A percentile compares a stretch with the other conserved stretches of the same genome.
These are phyloP conservation scores for Xylaria arbuscula DNA, from an alignment of 2,329 filamentous ascomycete genomes.

Conservation along the genomic window DNA sequence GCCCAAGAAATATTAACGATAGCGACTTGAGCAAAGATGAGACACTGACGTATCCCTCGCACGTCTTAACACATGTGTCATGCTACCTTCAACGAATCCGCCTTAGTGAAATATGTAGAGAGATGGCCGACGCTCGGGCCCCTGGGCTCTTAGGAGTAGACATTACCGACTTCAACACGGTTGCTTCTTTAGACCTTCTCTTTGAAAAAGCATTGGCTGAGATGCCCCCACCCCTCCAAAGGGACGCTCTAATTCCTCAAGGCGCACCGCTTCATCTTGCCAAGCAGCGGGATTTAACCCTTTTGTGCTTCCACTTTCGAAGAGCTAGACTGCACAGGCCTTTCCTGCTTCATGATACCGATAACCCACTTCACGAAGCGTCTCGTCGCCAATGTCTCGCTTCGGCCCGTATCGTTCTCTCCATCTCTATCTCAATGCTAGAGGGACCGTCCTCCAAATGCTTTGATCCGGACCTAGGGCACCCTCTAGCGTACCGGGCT, in stretches of 20 bases:
- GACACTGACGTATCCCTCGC: conserved; percentile 47
- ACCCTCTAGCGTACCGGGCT: conserved; percentile 34
- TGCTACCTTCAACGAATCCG: conserved; percentile 54
- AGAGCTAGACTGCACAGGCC: conserved; percentile 46
- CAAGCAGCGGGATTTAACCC: conserved; percentile 42
- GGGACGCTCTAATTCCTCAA: conserved; percentile 29
- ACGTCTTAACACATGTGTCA: conserved; percentile 52
- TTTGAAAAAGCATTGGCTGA: conserved; percentile 39
- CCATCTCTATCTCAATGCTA: conserved; percentile 39
- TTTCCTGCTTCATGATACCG: conserved; percentile 42
- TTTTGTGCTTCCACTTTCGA: conserved; percentile 43
- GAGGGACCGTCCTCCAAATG: conserved; percentile 19
- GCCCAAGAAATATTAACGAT: conserved; percentile 55
- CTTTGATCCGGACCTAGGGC: conserved; percentile 10
- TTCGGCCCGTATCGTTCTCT: conserved; percentile 44
- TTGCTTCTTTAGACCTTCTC: conserved; percentile 50
- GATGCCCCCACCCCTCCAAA: conserved; percentile 40
- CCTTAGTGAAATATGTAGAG: conserved; percentile 53
- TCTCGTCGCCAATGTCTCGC: conserved; percentile 42
- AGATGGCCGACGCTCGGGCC: conserved; percentile 50
- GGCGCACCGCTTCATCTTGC: conserved; percentile 33
- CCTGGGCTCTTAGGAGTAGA: conserved; percentile 41
- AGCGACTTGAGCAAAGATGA: conserved; percentile 50
- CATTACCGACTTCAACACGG: conserved; percentile 48
- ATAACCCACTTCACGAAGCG: conserved; percentile 32